Conservation (phyloP, 352 stramenopile genomes). For the Pythium biforme region DNA sequence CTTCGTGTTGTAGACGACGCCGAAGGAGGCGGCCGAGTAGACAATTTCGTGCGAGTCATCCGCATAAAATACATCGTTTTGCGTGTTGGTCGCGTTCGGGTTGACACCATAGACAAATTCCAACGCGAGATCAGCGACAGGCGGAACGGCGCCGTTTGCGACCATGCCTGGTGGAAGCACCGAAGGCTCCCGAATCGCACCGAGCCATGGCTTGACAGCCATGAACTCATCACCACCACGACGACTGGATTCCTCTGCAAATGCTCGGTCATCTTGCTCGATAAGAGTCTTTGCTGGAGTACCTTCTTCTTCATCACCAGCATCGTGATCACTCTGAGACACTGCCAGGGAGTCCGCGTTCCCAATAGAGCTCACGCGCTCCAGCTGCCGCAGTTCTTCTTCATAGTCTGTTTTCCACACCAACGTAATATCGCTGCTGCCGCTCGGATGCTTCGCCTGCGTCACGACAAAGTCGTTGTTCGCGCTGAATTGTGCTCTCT, state of each 20-base stretch:
- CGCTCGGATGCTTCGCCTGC: slow-evolving; percentile 33
- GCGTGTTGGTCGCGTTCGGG: slow-evolving; percentile 39
- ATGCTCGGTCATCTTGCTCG: slow-evolving; percentile 17
- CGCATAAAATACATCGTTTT: slow-evolving; percentile 76
- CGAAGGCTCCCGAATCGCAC: slow-evolving; percentile 49
- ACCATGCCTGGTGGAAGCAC: slow-evolving; percentile 14
- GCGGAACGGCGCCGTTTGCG: neutral
- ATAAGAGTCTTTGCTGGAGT: slow-evolving; percentile 6
- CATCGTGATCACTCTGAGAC: no score
- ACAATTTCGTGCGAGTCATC: slow-evolving; percentile 76
- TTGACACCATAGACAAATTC: slow-evolving; percentile 83
- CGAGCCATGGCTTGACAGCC: slow-evolving; percentile 62
- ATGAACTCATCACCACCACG: slow-evolving; percentile 59
- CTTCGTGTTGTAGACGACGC: slow-evolving; percentile 83
- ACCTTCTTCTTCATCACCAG: neutral
- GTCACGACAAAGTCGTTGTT: slow-evolving; percentile 61
- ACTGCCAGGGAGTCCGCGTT: neutral
- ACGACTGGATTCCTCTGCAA: neutral
- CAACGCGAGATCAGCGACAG: slow-evolving; percentile 45
- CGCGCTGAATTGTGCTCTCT: slow-evolving; percentile 46
- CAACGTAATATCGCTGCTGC: slow-evolving; percentile 35
- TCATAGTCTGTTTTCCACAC: slow-evolving; percentile 81
- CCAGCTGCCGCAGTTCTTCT: slow-evolving; percentile 51
- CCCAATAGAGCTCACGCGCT: slow-evolving; percentile 7
- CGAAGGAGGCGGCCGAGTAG: slow-evolving; percentile 75